Conservation (phyloP, 305 asterid species). For the Rubia peregrina region DNA sequence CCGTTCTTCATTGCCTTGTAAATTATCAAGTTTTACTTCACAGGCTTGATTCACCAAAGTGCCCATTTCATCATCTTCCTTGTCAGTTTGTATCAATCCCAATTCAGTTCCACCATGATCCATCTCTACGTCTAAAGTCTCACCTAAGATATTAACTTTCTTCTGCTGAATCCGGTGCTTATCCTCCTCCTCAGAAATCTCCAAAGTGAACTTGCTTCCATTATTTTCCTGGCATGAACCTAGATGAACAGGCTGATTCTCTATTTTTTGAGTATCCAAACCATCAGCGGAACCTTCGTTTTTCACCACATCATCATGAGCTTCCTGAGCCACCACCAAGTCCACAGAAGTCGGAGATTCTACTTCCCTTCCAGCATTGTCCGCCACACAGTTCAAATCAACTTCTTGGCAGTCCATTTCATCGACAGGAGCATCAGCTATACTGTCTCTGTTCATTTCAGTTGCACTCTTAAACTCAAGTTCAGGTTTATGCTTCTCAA, state of each 20-base stretch:
- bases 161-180: background rate
- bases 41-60: background rate
- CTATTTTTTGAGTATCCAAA: background rate
- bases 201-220: slow-evolving; percentile 6
- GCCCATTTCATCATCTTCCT: background rate
- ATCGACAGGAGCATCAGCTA: background rate
- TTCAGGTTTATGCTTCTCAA: background rate
- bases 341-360: background rate
- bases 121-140: background rate
- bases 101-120: background rate
- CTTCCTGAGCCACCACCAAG: background rate
- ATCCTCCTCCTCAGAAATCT: background rate
- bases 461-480: no score
- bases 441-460: background rate
- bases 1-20: background rate
- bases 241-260: background rate
- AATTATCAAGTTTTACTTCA: background rate
- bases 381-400: background rate
- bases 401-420: background rate
- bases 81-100: background rate
- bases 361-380: background rate
- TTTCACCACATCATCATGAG: background rate
- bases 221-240: background rate
- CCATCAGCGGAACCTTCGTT: background rate
- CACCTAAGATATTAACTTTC: background rate